Percentiles rank a stretch among this genome's conserved stretches.
Evolutionary conservation across 2,329 filamentous ascomycete species (phyloP).

Genomic region (Fusarium praegraminearum): DNA sequence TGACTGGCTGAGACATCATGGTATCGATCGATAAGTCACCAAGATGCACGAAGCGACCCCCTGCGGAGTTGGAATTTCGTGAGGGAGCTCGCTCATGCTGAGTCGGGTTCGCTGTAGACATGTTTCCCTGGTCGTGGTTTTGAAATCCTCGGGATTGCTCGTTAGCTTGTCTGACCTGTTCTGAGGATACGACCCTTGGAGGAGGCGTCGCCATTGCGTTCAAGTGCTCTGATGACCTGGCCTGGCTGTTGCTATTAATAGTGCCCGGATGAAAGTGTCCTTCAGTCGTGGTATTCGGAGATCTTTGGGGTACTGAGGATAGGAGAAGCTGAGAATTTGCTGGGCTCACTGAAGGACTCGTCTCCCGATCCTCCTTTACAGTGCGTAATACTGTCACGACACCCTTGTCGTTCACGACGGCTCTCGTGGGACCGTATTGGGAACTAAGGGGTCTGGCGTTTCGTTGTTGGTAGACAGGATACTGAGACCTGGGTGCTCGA

Average conservation of each 20-base stretch:
- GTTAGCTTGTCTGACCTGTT: constrained; percentile 42
- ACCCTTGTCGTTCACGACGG: constrained; percentile 52
- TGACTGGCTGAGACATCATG: constrained; percentile 43
- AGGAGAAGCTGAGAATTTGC: constrained; percentile 22
- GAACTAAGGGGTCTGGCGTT: constrained; percentile 31
- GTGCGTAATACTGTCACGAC: constrained; percentile 54
- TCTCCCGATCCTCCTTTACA: constrained; percentile 45
- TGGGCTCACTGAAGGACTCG: constrained; percentile 30
- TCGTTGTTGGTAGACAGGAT: constrained; percentile 48
- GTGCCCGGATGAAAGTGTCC: constrained; percentile 8
- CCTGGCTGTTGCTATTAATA: constrained; percentile 29
- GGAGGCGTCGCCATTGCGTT: constrained; percentile 42
- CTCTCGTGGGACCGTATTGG: constrained; percentile 46
- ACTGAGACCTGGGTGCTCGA: constrained; percentile 50
- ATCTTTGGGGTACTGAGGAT: constrained; percentile 11
- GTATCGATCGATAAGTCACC: constrained; percentile 45
- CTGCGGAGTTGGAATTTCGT: constrained; percentile 47
- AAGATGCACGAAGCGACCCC: constrained; percentile 37
- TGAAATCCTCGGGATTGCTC: constrained; percentile 36
- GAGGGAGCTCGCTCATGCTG: constrained; percentile 31
- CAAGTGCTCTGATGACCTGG: constrained; percentile 40
- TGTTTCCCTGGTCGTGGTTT: constrained; percentile 9
- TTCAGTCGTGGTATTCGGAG: constrained; percentile 7
- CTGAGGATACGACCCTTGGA: constrained; percentile 35
- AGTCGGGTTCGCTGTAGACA: constrained; percentile 1